These are phyloP conservation scores for Rhynchosporium agropyri DNA, from an alignment of 2,329 filamentous ascomycete species.

Conservation along the genomic window DNA sequence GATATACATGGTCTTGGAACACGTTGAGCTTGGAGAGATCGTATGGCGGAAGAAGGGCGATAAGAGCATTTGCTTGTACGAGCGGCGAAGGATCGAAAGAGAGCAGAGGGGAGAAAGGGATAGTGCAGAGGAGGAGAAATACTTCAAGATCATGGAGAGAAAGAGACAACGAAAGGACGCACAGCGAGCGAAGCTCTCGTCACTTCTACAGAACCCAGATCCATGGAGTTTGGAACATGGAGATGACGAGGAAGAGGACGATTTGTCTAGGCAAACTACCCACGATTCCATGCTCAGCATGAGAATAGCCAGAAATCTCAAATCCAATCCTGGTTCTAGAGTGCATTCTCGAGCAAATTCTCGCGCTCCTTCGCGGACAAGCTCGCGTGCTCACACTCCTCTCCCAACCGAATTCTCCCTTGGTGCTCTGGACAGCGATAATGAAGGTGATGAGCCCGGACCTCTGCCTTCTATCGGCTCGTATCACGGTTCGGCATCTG, in stretches of 20 bases:
- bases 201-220: conserved; percentile 57
- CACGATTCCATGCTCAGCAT: conserved; percentile 27
- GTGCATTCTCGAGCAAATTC: conserved; percentile 37
- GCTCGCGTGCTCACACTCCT: conserved; percentile 42
- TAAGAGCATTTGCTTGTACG: conserved; percentile 79
- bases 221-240: conserved; percentile 87
- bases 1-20: conserved; percentile 97
- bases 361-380: conserved; percentile 36
- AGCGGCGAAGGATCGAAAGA: conserved; percentile 77
- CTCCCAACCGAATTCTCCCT: conserved; percentile 45
- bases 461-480: conserved; percentile 55
- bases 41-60: conserved; percentile 90
- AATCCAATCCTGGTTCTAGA: conserved; percentile 39
- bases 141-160: conserved; percentile 60
- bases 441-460: conserved; percentile 57
- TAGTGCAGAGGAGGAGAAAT: conserved; percentile 59
- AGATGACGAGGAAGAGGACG: conserved; percentile 52
- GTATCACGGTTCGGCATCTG: conserved; percentile 50
- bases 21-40: conserved; percentile 91
- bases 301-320: conserved; percentile 32
- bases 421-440: conserved; percentile 47
- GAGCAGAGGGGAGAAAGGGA: conserved; percentile 65
- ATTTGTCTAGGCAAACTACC: conserved; percentile 36
- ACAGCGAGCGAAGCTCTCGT: conserved; percentile 58
- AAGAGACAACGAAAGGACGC: conserved; percentile 60